phyloP scores from a whole-genome alignment of 768 basidiomycete species.

The Scleroderma bovista region DNA sequence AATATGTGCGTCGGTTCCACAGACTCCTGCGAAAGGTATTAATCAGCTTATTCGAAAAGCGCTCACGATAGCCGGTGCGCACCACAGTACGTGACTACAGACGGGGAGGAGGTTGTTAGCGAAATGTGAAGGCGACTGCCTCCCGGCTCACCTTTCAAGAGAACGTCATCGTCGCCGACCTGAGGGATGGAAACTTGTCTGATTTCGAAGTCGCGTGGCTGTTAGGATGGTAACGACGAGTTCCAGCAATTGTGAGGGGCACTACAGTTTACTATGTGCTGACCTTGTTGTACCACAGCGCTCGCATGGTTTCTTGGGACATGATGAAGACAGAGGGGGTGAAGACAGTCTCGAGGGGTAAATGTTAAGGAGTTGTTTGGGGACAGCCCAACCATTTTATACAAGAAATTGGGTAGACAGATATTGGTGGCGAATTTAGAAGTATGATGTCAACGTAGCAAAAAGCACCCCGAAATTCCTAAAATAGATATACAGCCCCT shows the following conservation, averaged over 20 bases:
- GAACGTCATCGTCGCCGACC: conserved; percentile 62
- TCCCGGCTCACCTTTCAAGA: conserved; percentile 55
- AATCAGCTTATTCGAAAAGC: not conserved
- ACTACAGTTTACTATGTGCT: not conserved
- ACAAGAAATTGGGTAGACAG: not conserved
- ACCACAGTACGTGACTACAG: conserved; percentile 41
- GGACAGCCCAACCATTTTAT: not conserved
- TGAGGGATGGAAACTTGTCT: conserved; percentile 63
- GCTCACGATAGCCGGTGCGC: conserved; percentile 8
- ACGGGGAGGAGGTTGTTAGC: conserved; percentile 3
- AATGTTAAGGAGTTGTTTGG: not conserved
- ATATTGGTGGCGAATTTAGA: not conserved
- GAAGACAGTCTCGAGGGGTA: conserved; percentile 1
- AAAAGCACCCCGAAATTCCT: not conserved
- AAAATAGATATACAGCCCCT: not conserved
- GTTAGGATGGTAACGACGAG: conserved; percentile 14
- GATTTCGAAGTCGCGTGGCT: conserved; percentile 66
- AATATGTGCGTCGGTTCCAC: conserved; percentile 60
- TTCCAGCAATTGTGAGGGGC: not conserved
- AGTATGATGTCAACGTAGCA: not conserved
- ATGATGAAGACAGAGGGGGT: conserved; percentile 24
- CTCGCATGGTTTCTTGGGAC: conserved; percentile 66
- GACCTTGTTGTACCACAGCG: conserved; percentile 67
- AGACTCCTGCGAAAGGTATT: conserved; percentile 37
- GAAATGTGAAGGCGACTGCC: not conserved